Percentiles rank a stretch among this genome's conserved stretches.
These are phyloP conservation scores for Solanum sitiens DNA, from an alignment of 257 asterid species.

Conservation along the genomic window DNA sequence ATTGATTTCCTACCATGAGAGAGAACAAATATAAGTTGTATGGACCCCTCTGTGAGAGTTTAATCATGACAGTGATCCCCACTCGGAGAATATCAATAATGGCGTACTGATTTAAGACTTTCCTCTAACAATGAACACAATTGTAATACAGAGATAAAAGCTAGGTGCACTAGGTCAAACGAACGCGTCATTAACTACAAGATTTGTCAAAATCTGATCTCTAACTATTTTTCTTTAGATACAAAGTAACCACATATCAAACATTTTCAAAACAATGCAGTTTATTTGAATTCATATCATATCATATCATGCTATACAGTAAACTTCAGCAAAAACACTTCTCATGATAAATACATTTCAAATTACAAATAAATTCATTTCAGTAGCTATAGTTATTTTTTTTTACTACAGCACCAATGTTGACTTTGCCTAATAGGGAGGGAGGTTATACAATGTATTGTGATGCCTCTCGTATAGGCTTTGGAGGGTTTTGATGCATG, in stretches of 20 bases:
- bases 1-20: not conserved
- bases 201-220: not conserved
- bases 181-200: not conserved
- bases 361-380: not conserved
- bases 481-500: not conserved
- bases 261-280: not conserved
- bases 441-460: not conserved
- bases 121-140: not conserved
- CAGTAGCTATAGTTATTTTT: not conserved
- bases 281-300: not conserved
- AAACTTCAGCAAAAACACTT: not conserved
- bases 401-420: not conserved
- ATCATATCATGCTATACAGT: not conserved
- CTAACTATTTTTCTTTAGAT: not conserved
- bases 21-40: not conserved
- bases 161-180: not conserved
- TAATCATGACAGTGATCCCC: not conserved
- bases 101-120: not conserved
- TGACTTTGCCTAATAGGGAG: not conserved
- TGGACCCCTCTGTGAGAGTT: not conserved
- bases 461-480: not conserved
- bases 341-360: not conserved
- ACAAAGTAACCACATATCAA: not conserved
- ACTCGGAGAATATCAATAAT: not conserved
- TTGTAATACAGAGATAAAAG: not conserved